phyloP scores from a whole-genome alignment of 371 early-diverging fungal species.

The Blakeslea trispora region DNA sequence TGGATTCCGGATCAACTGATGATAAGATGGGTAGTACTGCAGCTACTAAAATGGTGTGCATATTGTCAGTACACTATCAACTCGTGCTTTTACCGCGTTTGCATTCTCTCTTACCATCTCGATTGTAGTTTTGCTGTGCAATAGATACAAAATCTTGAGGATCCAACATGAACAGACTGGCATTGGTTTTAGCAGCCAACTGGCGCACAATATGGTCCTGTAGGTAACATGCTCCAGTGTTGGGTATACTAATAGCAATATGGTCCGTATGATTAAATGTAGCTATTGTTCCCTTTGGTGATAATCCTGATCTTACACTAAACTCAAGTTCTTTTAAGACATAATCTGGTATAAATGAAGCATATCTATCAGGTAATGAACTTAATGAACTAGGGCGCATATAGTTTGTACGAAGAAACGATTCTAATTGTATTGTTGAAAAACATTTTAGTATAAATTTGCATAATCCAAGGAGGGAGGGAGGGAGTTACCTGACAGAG shows the following conservation, averaged over 20 bases:
- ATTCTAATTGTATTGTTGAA: conserved; percentile 2
- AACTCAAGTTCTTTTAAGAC: conserved; percentile 37
- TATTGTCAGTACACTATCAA: conserved; percentile 1
- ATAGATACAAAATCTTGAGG: conserved; percentile 51
- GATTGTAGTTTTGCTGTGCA: conserved; percentile 38
- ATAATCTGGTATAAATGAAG: conserved; percentile 27
- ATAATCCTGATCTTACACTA: conserved; percentile 32
- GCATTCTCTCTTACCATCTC: conserved; percentile 21
- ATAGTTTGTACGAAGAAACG: conserved; percentile 18
- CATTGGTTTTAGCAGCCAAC: conserved; percentile 27
- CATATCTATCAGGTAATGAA: conserved; percentile 9
- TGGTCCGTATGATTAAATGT: conserved; percentile 39
- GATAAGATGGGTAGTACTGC: conserved; percentile 21
- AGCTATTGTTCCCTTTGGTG: conserved; percentile 32
- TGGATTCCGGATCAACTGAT: conserved; percentile 15
- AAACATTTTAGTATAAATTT: not conserved
- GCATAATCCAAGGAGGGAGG: too few species aligned
- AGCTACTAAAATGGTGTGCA: conserved; percentile 1
- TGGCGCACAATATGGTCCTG: conserved; percentile 36
- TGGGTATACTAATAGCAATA: conserved; percentile 29
- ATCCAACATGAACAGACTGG: conserved; percentile 44
- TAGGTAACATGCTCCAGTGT: conserved; percentile 39
- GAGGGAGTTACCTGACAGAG: conserved; percentile 10
- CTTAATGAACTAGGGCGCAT: conserved; percentile 3
- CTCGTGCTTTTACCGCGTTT: conserved; percentile 5